Evolutionary conservation across 768 basidiomycete genomes (phyloP), one percentile per base, ranked within the genome.

Genomic region (Gloeostereum incarnatum): DNA sequence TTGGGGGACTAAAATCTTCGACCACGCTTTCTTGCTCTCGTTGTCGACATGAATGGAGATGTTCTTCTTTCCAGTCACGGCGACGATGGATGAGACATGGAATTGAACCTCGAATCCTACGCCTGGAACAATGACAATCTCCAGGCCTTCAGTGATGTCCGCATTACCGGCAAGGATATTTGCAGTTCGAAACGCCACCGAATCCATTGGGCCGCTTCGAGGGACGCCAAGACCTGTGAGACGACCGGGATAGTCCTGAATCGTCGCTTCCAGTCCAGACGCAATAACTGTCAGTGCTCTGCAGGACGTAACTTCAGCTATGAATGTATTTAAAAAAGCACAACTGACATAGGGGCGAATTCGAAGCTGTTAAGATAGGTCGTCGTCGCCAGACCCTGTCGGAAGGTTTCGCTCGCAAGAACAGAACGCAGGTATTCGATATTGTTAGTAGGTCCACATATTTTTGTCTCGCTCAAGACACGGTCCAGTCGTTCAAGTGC

Each of bases 371-470:
- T 61, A 10, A 80, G 54, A 51, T 73, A 76, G 0, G 43, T 55
- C 0, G 78, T 80, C 4, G 66, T 73, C 2, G 67, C 61, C 23
- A 50, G 33, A 2, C 78, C 78, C 3, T 41, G 32, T 18, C 44
- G 49, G 49, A 76, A 78, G 0, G 47, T 39, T 5, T 55, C 46
- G 24, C 55, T 60, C 9, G 55, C 46, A 31, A 66, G 60, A 35
- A 82, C 68, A 0, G 62, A 60, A 3, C 52, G 52, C 13, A 81
- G 57, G 45, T 73, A 77, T 18, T 63, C 53, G 13, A 76, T 42
- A 44, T 83, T 83, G 45, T 77, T 81, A 0, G 76, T 66, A 2
- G 79, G 75, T 0, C 81, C 81, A 10, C 59, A 56, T 1, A 83
- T 61, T 43, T 64, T 59, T 24, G 59, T 62, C 16, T 54, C 48